Evolutionary conservation across 208 protist genomes (phyloP).

Genomic region (Acanthamoeba quina): DNA sequence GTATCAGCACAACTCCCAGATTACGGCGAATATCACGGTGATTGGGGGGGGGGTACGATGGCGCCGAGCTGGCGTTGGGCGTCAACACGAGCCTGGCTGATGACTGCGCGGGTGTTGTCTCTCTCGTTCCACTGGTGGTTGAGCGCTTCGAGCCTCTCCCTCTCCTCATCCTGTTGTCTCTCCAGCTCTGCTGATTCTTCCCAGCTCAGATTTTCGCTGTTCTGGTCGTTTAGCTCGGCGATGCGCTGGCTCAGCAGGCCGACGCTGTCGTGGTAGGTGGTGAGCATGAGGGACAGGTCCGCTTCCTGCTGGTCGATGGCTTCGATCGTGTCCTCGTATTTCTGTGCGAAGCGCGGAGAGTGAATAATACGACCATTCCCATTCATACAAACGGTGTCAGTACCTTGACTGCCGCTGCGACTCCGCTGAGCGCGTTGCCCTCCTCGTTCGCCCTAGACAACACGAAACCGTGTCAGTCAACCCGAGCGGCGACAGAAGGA

Average conservation of each 20-base stretch:
- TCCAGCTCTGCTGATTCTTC: conserved; percentile 28
- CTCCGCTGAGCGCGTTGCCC: not conserved
- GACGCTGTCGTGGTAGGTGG: conserved; percentile 35
- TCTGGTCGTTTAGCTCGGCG: conserved; percentile 12
- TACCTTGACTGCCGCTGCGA: not conserved
- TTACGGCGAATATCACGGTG: not conserved
- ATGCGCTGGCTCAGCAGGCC: conserved; percentile 16
- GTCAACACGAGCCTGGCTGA: not conserved
- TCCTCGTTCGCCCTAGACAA: not conserved
- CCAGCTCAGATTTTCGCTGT: conserved; percentile 51
- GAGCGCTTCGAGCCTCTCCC: not conserved
- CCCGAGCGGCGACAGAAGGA: not conserved
- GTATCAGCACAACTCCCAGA: not conserved
- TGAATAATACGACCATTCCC: no score
- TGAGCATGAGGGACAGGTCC: not conserved
- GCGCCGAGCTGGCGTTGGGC: not conserved
- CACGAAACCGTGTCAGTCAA: no score
- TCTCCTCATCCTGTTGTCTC: conserved; percentile 25
- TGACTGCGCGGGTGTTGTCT: not conserved
- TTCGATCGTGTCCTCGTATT: not conserved
- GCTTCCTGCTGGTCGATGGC: not conserved
- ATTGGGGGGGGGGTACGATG: not conserved
- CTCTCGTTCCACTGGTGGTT: conserved; percentile 21
- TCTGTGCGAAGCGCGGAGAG: not conserved
- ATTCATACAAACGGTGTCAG: no score